Evolutionary conservation across 345 rosid species (phyloP).

Genomic region (Syzygium oleosum): DNA sequence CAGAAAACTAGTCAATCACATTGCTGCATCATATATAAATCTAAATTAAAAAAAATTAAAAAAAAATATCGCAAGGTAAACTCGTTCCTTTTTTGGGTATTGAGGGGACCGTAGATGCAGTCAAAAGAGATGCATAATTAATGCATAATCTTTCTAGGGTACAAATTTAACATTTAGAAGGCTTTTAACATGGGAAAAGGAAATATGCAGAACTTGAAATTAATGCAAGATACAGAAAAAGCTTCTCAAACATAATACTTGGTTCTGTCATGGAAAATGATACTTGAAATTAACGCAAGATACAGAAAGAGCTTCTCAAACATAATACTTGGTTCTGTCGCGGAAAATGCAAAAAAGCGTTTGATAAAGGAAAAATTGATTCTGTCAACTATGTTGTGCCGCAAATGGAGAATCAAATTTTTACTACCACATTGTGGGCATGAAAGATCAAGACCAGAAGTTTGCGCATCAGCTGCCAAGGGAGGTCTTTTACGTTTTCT

Average conservation of each 20-base stretch:
- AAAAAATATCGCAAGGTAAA: neutral
- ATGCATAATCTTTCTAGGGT: neutral
- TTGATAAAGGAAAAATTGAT: neutral
- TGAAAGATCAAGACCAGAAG: conserved; percentile 23
- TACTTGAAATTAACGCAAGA: neutral
- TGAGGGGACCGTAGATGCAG: neutral
- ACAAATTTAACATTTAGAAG: neutral
- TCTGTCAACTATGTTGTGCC: neutral
- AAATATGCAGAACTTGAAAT: neutral
- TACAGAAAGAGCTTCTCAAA: neutral
- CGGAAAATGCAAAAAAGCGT: neutral
- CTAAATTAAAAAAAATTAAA: neutral
- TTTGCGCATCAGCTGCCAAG: conserved; percentile 23
- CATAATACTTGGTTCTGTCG: neutral
- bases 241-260: neutral
- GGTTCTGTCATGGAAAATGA: neutral
- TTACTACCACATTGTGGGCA: conserved; percentile 86
- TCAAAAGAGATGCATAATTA: neutral
- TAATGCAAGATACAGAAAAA: neutral
- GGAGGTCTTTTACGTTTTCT: conserved; percentile 45
- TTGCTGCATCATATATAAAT: neutral
- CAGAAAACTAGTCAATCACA: conserved; percentile 8
- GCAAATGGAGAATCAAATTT: neutral
- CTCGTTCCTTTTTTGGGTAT: neutral
- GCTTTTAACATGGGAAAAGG: neutral